These are phyloP conservation scores for Diaporthe capsici DNA, from an alignment of 2,329 filamentous ascomycete genomes.

Conservation along the genomic window DNA sequence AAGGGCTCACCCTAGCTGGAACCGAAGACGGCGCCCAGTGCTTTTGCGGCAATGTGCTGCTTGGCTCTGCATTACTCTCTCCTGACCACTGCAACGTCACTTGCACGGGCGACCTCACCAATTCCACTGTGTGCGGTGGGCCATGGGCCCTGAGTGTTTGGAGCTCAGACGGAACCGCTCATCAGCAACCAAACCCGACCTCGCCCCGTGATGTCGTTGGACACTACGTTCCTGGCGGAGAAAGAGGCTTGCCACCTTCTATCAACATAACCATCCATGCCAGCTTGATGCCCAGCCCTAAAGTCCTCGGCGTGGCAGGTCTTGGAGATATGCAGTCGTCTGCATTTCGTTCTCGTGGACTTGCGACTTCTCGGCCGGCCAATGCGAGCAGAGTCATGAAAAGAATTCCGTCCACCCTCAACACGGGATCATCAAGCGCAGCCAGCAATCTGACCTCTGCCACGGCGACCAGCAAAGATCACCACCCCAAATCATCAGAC, in stretches of 20 bases:
- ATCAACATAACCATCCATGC: neutral
- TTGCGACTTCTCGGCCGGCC: constrained; percentile 6
- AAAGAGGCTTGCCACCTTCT: neutral
- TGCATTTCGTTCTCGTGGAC: constrained; percentile 7
- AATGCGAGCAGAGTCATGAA: constrained; percentile 26
- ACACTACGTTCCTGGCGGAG: neutral
- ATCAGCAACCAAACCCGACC: constrained; percentile 5
- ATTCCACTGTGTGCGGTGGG: constrained; percentile 64
- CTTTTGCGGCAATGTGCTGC: constrained; percentile 61
- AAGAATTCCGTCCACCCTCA: constrained; percentile 23
- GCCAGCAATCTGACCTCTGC: constrained; percentile 20
- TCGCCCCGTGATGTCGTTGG: neutral
- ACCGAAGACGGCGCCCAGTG: constrained; percentile 64
- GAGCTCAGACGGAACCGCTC: constrained; percentile 52
- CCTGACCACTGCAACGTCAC: constrained; percentile 61
- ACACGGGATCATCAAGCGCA: constrained; percentile 29
- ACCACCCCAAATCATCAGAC: neutral
- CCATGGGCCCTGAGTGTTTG: constrained; percentile 61
- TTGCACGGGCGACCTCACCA: constrained; percentile 62
- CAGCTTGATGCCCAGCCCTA: neutral
- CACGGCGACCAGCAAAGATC: neutral
- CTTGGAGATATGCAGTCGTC: constrained; percentile 18
- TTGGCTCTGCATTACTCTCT: constrained; percentile 57
- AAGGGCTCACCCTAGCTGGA: constrained; percentile 62
- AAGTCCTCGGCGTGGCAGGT: neutral